Percentiles rank a stretch among this genome's conserved stretches.
phyloP scores from a whole-genome alignment of 139 green algal genomes.

The Edaphochlamys debaryana region DNA sequence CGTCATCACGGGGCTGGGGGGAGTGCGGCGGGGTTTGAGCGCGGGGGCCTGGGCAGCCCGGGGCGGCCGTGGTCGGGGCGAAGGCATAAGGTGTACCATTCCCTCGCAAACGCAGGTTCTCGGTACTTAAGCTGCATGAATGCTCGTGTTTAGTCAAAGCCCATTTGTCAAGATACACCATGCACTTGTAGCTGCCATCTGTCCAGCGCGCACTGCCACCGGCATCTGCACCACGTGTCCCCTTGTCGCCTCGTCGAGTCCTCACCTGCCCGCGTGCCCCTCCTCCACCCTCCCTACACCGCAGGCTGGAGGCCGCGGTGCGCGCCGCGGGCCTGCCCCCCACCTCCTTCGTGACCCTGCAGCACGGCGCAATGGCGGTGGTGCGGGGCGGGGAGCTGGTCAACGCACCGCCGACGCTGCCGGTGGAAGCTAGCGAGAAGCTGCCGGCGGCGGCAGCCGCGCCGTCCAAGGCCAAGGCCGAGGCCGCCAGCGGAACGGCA shows the following conservation, averaged over 20 bases:
- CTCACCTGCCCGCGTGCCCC: no score
- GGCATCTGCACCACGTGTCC: no score
- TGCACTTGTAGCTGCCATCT: neutral
- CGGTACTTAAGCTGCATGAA: neutral
- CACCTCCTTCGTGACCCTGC: conserved; percentile 64
- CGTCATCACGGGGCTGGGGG: neutral
- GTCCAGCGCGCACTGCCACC: neutral
- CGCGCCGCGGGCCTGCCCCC: conserved; percentile 26
- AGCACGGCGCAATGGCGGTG: conserved; percentile 58
- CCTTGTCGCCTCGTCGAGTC: neutral
- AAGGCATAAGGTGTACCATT: no score
- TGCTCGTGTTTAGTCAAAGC: no score
- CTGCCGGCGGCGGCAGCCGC: neutral
- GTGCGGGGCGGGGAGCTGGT: neutral
- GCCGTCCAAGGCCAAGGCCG: no score
- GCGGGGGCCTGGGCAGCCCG: neutral
- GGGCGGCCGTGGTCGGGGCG: no score
- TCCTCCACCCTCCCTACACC: neutral
- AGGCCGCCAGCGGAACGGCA: no score
- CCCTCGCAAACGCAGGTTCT: neutral
- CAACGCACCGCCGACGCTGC: neutral
- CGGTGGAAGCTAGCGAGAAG: neutral
- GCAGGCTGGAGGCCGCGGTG: conserved; percentile 14
- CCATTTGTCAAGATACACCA: neutral
- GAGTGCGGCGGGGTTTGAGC: no score